Base-by-base conservation (phyloP, 768 basidiomycete species). In the Amanita pseudoporphyria region DNA sequence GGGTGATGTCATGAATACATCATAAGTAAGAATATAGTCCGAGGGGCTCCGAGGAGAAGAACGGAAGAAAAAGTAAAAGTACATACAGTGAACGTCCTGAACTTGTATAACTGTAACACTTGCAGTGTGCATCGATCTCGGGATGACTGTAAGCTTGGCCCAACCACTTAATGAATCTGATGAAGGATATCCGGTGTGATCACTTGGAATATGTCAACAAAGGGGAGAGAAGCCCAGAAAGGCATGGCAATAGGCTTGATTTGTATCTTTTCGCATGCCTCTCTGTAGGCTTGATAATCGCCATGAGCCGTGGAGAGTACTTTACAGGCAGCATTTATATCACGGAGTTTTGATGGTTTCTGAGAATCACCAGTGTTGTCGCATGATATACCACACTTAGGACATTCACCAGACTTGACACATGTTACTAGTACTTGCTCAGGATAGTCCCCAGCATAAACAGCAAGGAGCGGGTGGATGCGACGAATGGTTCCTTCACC, bases 161-260 rank as follows among this genome's bases (percentile, higher is more conserved):
- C 54, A 6, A 68, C 51, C 2, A 67, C 69, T 54, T 69, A 63
- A 31, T 61, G 58, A 0, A 69, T 53, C 42, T 69, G 64, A 44
- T 70, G 67, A 0, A n/a, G n/a, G n/a, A n/a, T n/a, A n/a, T n/a
- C n/a, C n/a, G n/a, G n/a, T n/a, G n/a, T n/a, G n/a, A n/a, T n/a
- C n/a, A n/a, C n/a, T n/a, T n/a, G n/a, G n/a, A n/a, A n/a, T n/a
- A n/a, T n/a, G n/a, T n/a, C n/a, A 16, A 48, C 47, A 45, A 59
- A 62, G 3, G 64, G 65, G 5, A 67, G 60, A 9, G 58, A 37
- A 22, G 59, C 45, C 62, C 62, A 64, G 52, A 62, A 64, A 0
- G 58, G 61, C 6, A 46, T 16, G 13, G 42, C 40, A 13, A 58
- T 43, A 0, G 57, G 55, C 40, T 58, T 56, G 37, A 58, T 53